Conservation (phyloP, 345 rosid species). For the Eucalyptus curtisii region DNA sequence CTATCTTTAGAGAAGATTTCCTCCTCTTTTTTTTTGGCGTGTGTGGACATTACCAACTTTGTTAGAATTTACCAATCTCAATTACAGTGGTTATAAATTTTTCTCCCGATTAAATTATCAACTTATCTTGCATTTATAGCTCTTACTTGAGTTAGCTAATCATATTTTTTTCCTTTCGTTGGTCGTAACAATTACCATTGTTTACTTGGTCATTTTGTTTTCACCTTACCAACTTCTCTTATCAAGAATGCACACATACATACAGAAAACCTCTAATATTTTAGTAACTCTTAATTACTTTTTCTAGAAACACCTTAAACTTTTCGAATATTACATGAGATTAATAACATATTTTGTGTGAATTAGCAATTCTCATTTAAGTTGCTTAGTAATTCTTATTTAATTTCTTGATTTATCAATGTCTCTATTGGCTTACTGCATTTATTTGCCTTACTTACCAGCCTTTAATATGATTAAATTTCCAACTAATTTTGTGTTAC, state of each 20-base stretch:
- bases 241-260: neutral
- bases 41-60: neutral
- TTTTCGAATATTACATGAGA: neutral
- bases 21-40: accelerated
- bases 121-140: neutral
- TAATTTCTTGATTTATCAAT: neutral
- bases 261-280: neutral
- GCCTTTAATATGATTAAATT: neutral
- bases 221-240: neutral
- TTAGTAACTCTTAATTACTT: neutral
- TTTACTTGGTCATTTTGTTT: neutral
- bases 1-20: neutral
- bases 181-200: no score
- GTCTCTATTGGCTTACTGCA: neutral
- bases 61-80: neutral
- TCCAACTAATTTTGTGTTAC: neutral
- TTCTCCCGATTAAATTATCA: neutral
- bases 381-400: neutral
- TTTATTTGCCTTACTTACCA: neutral
- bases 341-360: neutral
- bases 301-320: neutral
- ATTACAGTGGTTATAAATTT: neutral
- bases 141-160: neutral
- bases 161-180: no score
- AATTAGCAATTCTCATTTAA: neutral